Evolutionary conservation across 768 basidiomycete genomes (phyloP).

Genomic region (Mycena leptocephala): DNA sequence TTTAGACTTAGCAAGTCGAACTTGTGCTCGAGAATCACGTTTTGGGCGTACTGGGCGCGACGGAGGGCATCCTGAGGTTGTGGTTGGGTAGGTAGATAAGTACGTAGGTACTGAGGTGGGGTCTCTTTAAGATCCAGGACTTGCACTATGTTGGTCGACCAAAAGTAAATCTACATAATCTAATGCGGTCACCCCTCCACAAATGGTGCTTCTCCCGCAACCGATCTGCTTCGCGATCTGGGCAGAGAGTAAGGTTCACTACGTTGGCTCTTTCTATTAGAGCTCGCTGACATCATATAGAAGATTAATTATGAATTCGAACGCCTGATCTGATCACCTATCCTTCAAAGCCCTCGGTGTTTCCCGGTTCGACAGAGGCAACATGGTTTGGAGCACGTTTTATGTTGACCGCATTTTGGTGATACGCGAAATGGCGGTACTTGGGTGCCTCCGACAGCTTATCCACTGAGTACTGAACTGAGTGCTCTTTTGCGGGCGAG

Average conservation of each 20-base stretch:
- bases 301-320: too few species aligned
- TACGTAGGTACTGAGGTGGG: not conserved
- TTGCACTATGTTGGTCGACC: not conserved
- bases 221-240: not conserved
- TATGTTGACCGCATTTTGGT: too few species aligned
- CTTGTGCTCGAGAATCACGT: slow-evolving; percentile 19
- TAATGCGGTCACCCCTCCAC: not conserved
- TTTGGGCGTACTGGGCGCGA: slow-evolving; percentile 19
- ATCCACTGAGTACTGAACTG: too few species aligned
- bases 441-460: too few species aligned
- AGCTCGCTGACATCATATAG: not conserved
- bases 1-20: slow-evolving; percentile 15
- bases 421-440: too few species aligned
- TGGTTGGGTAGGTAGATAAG: not conserved
- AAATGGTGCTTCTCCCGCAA: not conserved
- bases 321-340: too few species aligned
- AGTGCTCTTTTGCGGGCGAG: too few species aligned
- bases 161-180: slow-evolving; percentile 3
- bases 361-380: too few species aligned
- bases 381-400: too few species aligned
- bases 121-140: slow-evolving; percentile 4
- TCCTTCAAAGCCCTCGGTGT: too few species aligned
- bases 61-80: slow-evolving; percentile 8
- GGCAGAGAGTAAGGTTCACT: not conserved
- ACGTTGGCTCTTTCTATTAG: not conserved